phyloP scores from a whole-genome alignment of 176 grass and related monocot genomes.

The Echinochloa phyllopogon region DNA sequence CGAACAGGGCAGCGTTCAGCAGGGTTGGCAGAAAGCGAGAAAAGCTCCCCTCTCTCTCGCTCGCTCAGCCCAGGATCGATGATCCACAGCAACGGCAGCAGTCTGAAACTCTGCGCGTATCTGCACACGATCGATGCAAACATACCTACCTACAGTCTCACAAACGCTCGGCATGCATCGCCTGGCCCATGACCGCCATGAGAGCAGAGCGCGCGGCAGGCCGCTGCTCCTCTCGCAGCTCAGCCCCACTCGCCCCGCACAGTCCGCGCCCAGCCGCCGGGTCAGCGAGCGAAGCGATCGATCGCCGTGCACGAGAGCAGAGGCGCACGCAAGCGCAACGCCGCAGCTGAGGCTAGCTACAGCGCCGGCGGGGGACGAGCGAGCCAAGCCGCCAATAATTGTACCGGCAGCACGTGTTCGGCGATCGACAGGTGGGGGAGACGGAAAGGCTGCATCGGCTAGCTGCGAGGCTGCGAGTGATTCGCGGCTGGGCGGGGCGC shows the following conservation, averaged over 20 bases:
- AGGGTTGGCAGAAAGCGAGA: background rate
- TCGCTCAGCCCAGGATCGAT: background rate
- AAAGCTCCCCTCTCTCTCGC: background rate
- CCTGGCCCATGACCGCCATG: constrained; percentile 25
- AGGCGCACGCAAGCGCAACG: background rate
- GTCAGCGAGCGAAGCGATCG: background rate
- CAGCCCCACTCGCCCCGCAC: background rate
- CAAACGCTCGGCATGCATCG: background rate
- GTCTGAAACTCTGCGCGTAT: constrained; percentile 13
- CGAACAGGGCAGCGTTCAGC: background rate
- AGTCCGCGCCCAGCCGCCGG: background rate
- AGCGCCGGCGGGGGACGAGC: background rate
- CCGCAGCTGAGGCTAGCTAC: background rate
- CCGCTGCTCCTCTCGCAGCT: background rate
- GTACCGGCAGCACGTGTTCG: constrained; percentile 29
- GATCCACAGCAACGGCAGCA: background rate
- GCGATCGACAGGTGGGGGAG: background rate
- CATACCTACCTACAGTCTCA: constrained; percentile 36
- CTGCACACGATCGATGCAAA: constrained; percentile 24
- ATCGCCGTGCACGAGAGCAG: constrained; percentile 15
- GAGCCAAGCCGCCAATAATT: constrained; percentile 37
- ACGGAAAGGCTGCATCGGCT: background rate
- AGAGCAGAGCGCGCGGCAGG: background rate
- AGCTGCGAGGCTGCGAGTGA: background rate
- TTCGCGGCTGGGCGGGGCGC: background rate